Conservation (phyloP, 164 flowering plant species). For the Umbellularia californica region DNA sequence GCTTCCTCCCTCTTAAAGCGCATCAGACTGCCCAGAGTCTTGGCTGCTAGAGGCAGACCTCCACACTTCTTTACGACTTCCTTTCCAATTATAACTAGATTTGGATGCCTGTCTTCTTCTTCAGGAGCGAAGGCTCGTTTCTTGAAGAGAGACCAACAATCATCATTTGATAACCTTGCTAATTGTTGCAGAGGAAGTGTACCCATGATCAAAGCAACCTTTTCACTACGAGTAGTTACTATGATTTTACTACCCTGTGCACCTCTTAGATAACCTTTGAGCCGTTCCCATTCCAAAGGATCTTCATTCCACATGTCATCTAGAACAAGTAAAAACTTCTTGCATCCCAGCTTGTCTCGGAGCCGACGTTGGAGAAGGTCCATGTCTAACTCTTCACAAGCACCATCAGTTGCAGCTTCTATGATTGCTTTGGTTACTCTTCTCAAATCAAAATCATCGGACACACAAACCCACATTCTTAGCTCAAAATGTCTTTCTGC, state of each 20-base stretch:
- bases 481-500: not conserved
- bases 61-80: slow-evolving; percentile 18
- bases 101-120: not conserved
- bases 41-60: slow-evolving; percentile 20
- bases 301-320: slow-evolving; percentile 21
- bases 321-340: slow-evolving; percentile 14
- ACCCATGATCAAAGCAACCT: slow-evolving; percentile 11
- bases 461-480: slow-evolving; percentile 15
- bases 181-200: slow-evolving; percentile 3
- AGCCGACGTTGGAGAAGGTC: slow-evolving; percentile 4
- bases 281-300: not conserved
- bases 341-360: not conserved
- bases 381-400: not conserved
- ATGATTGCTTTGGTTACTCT: slow-evolving; percentile 4
- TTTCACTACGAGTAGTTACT: slow-evolving; percentile 14
- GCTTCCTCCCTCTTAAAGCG: slow-evolving; percentile 5
- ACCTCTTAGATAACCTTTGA: not conserved
- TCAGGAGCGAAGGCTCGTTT: slow-evolving; percentile 7
- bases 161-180: slow-evolving; percentile 5
- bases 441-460: slow-evolving; percentile 6
- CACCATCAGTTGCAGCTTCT: not conserved
- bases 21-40: slow-evolving; percentile 15
- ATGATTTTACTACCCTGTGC: slow-evolving; percentile 14
- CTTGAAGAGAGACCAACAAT: slow-evolving; percentile 17
- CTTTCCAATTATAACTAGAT: slow-evolving; percentile 5